Evolutionary conservation across 75 land plant genomes (phyloP).

Genomic region (Pseudotsuga menziesii): DNA sequence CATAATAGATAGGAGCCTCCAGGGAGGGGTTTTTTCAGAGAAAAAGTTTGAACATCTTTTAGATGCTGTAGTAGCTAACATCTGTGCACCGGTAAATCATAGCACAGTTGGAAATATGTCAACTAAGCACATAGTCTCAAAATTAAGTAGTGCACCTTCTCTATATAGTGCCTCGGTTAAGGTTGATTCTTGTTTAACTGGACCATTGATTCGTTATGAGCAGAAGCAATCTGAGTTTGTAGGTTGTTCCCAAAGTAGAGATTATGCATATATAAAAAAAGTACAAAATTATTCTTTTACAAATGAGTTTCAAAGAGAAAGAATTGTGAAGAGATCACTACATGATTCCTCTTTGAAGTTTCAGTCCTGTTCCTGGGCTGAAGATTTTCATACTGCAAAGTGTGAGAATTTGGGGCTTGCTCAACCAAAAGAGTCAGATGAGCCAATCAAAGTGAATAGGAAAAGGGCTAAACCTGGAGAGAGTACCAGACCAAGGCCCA

Average conservation of each 20-base stretch:
- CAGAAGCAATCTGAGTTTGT: conserved; percentile 9
- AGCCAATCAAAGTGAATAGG: conserved; percentile 32
- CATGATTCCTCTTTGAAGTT: conserved; percentile 21
- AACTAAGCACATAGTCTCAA: conserved; percentile 33
- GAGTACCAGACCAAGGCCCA: conserved; percentile 72
- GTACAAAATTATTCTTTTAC: conserved; percentile 12
- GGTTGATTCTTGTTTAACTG: conserved; percentile 10
- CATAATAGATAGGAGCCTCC: conserved; percentile 12
- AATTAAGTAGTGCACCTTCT: conserved; percentile 19
- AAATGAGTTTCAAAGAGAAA: background rate
- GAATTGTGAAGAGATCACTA: conserved; percentile 17
- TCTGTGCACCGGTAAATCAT: conserved; percentile 15
- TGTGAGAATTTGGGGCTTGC: conserved; percentile 26
- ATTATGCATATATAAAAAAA: conserved; percentile 6
- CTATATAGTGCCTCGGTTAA: conserved; percentile 15
- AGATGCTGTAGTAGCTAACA: conserved; percentile 60
- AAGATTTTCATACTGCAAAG: conserved; percentile 26
- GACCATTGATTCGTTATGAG: conserved; percentile 3
- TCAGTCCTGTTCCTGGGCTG: conserved; percentile 42
- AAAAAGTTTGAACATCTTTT: conserved; percentile 39
- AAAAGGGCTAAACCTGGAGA: conserved; percentile 83
- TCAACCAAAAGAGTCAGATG: conserved; percentile 38
- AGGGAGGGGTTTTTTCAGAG: conserved; percentile 13
- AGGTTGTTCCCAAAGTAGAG: conserved; percentile 10
- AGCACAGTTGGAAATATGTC: conserved; percentile 33